Evolutionary conservation across 257 asterid genomes (phyloP).

Genomic region (Parsonsia alboflavescens): DNA sequence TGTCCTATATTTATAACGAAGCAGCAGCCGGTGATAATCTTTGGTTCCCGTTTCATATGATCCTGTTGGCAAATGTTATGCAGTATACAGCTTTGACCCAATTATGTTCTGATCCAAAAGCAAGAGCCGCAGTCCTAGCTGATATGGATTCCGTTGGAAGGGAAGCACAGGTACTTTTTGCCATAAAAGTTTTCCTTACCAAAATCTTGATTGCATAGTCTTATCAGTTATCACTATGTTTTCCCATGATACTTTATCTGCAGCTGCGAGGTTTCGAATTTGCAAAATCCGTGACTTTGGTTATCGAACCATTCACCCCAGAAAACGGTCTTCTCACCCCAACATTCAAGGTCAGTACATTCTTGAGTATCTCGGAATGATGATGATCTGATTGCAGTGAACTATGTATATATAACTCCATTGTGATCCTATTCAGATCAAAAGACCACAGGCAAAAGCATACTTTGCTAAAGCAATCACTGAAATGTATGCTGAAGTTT

Average conservation of each 20-base stretch:
- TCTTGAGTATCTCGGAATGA: not conserved
- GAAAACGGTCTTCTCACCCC: constrained; percentile 80
- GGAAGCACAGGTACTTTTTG: constrained; percentile 54
- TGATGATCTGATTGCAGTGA: not conserved
- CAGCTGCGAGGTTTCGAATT: constrained; percentile 83
- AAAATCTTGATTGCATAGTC: not conserved
- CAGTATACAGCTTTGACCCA: constrained; percentile 47
- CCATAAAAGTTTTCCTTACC: not conserved
- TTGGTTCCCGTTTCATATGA: not conserved
- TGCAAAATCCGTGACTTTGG: constrained; percentile 62
- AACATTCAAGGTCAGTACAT: constrained; percentile 51
- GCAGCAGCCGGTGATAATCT: not conserved
- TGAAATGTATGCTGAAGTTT: constrained; percentile 52
- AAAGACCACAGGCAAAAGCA: constrained; percentile 65
- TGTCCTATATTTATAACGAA: too few relatives aligned
- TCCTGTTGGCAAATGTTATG: constrained; percentile 3
- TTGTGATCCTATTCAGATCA: constrained; percentile 40
- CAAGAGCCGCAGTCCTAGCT: constrained; percentile 53
- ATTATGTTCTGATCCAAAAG: constrained; percentile 48
- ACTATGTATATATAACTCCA: not conserved
- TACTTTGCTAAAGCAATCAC: constrained; percentile 58
- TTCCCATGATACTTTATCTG: not conserved
- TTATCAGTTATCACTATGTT: not conserved
- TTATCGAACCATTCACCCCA: constrained; percentile 53
- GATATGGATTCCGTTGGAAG: constrained; percentile 62